These are phyloP conservation scores for Exsudoporus frostii DNA, from an alignment of 768 basidiomycete species.

Conservation along the genomic window DNA sequence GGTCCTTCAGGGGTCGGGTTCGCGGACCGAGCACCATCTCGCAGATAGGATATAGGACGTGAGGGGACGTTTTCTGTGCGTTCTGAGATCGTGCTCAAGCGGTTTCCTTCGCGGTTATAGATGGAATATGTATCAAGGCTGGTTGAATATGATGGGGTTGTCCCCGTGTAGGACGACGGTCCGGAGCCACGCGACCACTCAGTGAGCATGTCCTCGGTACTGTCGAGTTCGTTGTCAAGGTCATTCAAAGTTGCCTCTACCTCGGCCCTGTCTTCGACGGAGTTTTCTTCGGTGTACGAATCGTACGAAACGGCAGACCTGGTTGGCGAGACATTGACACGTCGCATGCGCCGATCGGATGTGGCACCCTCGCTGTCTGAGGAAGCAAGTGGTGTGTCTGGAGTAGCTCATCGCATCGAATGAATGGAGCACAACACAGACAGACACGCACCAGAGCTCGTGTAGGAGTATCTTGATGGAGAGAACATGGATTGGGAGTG, in stretches of 20 bases:
- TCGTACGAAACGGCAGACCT: slow-evolving; percentile 40
- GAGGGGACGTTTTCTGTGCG: slow-evolving; percentile 64
- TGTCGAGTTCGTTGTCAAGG: slow-evolving; percentile 65
- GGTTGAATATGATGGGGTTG: slow-evolving; percentile 32
- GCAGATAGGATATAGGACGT: slow-evolving; percentile 52
- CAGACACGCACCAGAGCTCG: slow-evolving; percentile 47
- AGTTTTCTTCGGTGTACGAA: slow-evolving; percentile 58
- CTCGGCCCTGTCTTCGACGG: slow-evolving; percentile 45
- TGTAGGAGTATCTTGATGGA: slow-evolving; percentile 58
- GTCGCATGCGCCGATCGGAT: slow-evolving; percentile 47
- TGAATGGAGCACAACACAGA: background rate
- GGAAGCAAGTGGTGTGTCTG: slow-evolving; percentile 47
- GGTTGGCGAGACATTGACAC: slow-evolving; percentile 53
- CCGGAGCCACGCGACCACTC: slow-evolving; percentile 56
- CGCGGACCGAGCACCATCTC: slow-evolving; percentile 28
- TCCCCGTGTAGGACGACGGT: slow-evolving; percentile 31
- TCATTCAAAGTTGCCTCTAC: slow-evolving; percentile 67
- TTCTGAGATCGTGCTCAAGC: slow-evolving; percentile 76
- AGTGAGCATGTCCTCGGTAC: slow-evolving; percentile 61
- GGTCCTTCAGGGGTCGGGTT: slow-evolving; percentile 45
- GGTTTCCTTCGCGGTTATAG: slow-evolving; percentile 41
- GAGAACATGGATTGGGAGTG: slow-evolving; percentile 54
- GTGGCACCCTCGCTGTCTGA: slow-evolving; percentile 47
- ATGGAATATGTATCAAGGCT: slow-evolving; percentile 39
- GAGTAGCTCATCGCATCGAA: slow-evolving; percentile 2